Base-by-base conservation (phyloP, 2,329 filamentous ascomycete species). In the Aureobasidium sp. region DNA sequence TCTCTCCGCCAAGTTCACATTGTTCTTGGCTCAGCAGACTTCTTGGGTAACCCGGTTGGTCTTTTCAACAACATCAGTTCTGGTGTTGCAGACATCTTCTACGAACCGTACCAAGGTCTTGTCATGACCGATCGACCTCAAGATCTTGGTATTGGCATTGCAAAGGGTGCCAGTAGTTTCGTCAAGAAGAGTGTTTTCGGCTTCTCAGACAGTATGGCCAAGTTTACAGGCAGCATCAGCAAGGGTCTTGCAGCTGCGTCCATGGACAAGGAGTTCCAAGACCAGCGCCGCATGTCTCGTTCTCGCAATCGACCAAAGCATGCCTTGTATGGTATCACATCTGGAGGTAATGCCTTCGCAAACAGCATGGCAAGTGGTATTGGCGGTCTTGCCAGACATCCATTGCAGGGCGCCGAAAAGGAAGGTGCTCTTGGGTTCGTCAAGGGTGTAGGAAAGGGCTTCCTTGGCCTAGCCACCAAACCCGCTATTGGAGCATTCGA, bases 181-280 rank as follows among this genome's bases (percentile, higher is more conserved):
- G 89, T 97, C 67, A 99, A 99, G 81, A 99, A 99, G 77, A 96
- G 91, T 0, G 93, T 99, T 11, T 99, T 96, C 74, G 95, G 94
- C 49, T 90, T 99, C 73, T 95, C 89, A 1, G 95, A 99, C 78
- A 96, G 91, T 70, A 92, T 99, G 78, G 94, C 92, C 68, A 99
- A 99, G 73, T 90, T 97, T 72, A 99, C 95, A 1, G 95, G 95
- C 59, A 96, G 91, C 74, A 89, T 99, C 75, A 95, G 92, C 67
- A 99, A 99, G 77, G 94, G 94, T 63, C 84, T 99, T 52, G 91
- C 94, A 2, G 94, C 92, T 37, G 94, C 94, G 21, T 97, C 93
- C 5, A 83, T 99, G 66, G 94, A 99, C 78, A 97, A 99, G 75
- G 93, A 99, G 72, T 99, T 97, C 78, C 95, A 99, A 74, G 92